phyloP scores from a whole-genome alignment of 768 basidiomycete genomes.

The Mycena amicta region DNA sequence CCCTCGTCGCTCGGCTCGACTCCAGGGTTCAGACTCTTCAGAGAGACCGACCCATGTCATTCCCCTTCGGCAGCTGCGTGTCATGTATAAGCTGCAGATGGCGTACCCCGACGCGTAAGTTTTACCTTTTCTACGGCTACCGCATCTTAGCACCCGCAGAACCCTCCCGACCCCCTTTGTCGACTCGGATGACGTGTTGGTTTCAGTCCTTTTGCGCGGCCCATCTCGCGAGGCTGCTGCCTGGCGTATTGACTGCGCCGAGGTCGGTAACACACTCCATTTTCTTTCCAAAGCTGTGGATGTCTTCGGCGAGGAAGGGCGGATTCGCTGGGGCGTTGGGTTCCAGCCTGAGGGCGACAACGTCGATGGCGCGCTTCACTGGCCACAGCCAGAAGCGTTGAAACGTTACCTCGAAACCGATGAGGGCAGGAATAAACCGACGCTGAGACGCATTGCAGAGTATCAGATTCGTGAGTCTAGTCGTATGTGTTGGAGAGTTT shows the following conservation, averaged over 20 bases:
- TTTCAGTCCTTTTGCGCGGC: not conserved
- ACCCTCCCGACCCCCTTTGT: not conserved
- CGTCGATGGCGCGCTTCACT: not conserved
- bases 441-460: not conserved
- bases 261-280: not conserved
- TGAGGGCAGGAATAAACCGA: not conserved
- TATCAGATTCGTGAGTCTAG: not conserved
- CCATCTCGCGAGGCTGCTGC: too few species aligned
- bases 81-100: not conserved
- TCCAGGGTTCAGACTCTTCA: too few species aligned
- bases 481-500: not conserved
- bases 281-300: not conserved
- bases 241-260: not conserved
- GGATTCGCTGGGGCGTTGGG: not conserved
- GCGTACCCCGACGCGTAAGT: not conserved
- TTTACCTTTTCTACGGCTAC: not conserved
- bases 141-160: too few species aligned
- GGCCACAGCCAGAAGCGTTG: not conserved
- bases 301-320: not conserved
- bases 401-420: not conserved
- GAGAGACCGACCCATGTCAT: too few species aligned
- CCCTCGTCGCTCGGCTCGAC: too few species aligned
- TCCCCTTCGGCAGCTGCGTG: not conserved
- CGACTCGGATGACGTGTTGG: not conserved
- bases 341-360: not conserved